Base-by-base conservation (phyloP, 2,329 filamentous ascomycete species). In the Alternaria incomplexa region DNA sequence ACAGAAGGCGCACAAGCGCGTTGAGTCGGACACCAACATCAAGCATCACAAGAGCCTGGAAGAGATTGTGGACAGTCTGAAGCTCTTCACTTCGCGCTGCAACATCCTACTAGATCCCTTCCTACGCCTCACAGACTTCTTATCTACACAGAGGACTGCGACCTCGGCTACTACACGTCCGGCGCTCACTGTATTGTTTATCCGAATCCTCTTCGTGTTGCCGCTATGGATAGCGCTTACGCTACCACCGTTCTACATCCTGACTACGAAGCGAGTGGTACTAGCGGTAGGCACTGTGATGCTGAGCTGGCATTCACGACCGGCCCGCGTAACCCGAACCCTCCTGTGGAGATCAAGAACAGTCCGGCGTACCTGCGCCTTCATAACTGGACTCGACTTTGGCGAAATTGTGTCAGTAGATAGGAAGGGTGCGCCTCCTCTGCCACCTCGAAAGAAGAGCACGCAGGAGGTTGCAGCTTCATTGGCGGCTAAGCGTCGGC, bases 21-120 rank as follows among this genome's bases (percentile, higher is more conserved):
- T 81, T 17, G 79, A 80, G 3, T 83, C 85, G 8, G 78, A 79
- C 9, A 92, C 93, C 72, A 89, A 86, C 64, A 90, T 90, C 45
- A 90, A 91, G 63, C 92, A 96, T 73, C 93, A 97, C 74, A 97
- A 97, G 83, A 97, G 93, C 54, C 82, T 99, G 56, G 96, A 99
- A 78, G 96, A 99, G 82, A 99, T 99, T 64, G 92, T 99, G 60
- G 94, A 98, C 72, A 97, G 93, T 0, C 83, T 99, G 47, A 93
- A 93, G 78, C 89, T 93, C 68, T 93, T 99, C 71, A 98, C 95
- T 0, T 91, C 91, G 6, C 88, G 96, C 52, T 97, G 96, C 81
- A 97, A 97, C 79, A 91, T 97, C 56, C 84, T 99, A 17, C 86
- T 98, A 55, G 94, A 97, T 73, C 96, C 96, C 3, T 86, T 98